Percentiles rank a stretch among this genome's conserved stretches.
Evolutionary conservation across 306 rosid genomes (phyloP).

Genomic region (Sphenostylis stenocarpa): DNA sequence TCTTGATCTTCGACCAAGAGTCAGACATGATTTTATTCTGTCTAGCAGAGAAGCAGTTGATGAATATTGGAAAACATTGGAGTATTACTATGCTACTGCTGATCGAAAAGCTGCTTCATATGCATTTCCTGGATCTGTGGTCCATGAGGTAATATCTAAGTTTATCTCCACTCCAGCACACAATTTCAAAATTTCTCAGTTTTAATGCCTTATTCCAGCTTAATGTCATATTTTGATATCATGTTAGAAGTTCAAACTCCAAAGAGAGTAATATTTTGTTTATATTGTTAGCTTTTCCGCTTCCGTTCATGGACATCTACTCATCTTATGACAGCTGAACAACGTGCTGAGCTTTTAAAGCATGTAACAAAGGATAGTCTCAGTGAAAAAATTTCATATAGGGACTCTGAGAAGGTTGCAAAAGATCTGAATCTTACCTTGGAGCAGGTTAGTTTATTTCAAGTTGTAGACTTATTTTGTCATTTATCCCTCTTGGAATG

Average conservation of each 20-base stretch:
- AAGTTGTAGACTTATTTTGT: constrained; percentile 25
- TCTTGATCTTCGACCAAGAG: constrained; percentile 86
- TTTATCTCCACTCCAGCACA: neutral
- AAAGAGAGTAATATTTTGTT: neutral
- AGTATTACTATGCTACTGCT: constrained; percentile 85
- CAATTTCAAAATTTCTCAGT: constrained; percentile 13
- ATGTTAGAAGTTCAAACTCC: neutral
- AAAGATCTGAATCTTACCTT: constrained; percentile 77
- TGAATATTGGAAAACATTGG: constrained; percentile 92
- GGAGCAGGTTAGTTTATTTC: constrained; percentile 69
- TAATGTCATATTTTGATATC: constrained; percentile 12
- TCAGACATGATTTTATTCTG: constrained; percentile 91
- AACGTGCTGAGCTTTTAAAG: constrained; percentile 74
- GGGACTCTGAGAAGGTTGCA: constrained; percentile 77
- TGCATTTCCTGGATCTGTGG: constrained; percentile 96
- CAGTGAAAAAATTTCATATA: constrained; percentile 61
- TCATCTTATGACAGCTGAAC: constrained; percentile 83
- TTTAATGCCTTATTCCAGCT: constrained; percentile 12
- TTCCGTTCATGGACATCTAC: constrained; percentile 82
- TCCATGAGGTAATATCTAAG: constrained; percentile 65
- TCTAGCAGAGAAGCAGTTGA: constrained; percentile 75
- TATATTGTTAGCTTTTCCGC: constrained; percentile 61
- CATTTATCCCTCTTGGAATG: constrained; percentile 27
- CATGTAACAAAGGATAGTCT: constrained; percentile 52
- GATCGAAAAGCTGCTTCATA: constrained; percentile 69